These are phyloP conservation scores for Clathrospora elynae DNA, from an alignment of 2,329 filamentous ascomycete genomes.

Conservation along the genomic window DNA sequence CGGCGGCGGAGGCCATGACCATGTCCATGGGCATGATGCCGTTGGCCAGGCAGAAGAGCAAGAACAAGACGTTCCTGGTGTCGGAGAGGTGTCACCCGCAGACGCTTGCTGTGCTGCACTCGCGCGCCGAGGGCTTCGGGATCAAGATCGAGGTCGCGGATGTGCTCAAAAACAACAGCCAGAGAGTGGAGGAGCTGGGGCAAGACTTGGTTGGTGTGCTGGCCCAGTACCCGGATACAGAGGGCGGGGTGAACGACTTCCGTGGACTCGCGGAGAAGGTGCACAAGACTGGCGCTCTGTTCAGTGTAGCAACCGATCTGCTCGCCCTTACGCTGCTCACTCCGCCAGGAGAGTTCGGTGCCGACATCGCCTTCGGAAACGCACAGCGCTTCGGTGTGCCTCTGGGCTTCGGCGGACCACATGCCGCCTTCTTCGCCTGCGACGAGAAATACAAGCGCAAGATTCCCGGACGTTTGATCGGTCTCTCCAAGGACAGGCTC, in stretches of 20 bases:
- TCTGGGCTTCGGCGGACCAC: constrained; percentile 90
- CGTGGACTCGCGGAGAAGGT: constrained; percentile 73
- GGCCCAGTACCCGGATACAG: constrained; percentile 93
- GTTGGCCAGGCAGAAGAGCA: constrained; percentile 70
- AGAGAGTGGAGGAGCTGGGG: constrained; percentile 73
- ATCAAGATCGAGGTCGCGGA: constrained; percentile 78
- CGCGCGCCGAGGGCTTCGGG: constrained; percentile 88
- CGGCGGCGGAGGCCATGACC: constrained; percentile 94
- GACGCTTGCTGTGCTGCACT: constrained; percentile 81
- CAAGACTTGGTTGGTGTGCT: constrained; percentile 86
- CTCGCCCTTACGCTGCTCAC: constrained; percentile 85
- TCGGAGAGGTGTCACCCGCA: constrained; percentile 83
- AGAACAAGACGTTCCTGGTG: constrained; percentile 81
- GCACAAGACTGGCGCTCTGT: constrained; percentile 76
- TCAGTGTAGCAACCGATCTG: constrained; percentile 88
- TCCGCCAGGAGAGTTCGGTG: constrained; percentile 90
- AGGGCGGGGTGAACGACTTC: constrained; percentile 79
- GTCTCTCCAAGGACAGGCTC: constrained; percentile 86
- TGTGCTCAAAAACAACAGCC: constrained; percentile 67
- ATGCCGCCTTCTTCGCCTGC: constrained; percentile 94
- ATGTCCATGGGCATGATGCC: constrained; percentile 81
- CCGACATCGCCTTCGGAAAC: constrained; percentile 92
- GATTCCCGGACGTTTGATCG: constrained; percentile 88
- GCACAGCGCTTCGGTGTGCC: constrained; percentile 91
- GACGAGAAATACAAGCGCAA: constrained; percentile 91